Base-by-base conservation (phyloP, 1,284 basidiomycete species). In the Inonotus obliquus region DNA sequence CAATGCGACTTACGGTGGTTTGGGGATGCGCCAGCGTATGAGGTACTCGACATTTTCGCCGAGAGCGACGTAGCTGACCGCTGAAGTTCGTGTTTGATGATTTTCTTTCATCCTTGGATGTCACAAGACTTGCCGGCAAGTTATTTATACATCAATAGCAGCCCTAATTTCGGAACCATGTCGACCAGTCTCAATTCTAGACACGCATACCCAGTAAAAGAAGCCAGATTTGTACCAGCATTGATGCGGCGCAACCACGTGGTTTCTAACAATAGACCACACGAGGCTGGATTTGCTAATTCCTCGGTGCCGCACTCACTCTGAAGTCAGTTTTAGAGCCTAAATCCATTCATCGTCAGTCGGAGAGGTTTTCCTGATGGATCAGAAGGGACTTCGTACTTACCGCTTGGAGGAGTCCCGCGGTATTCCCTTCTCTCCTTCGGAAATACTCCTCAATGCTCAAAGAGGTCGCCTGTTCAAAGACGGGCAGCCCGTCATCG, bases 1-100 rank as follows among this genome's bases (percentile, higher is more conserved):
- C n/a, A 14, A 4, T n/a, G 32, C 14, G 19, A 19, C 2, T 39
- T 27, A 47, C 32, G 55, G 14, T n/a, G 23, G 38, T 44, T 29
- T 23, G 21, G 19, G 13, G 32, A 17, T 38, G n/a, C 47, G 45
- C 56, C 35, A 44, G 19, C 45, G 35, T 58, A 57, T n/a, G 25
- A 32, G 41, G 17, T 13, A 29, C 29, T 27, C 56, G 47, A 58
- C 45, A 45, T 58, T 38, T 58, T 51, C 47, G 25, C 56, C 56
- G 56, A 58, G 29, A 39, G 38, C 32, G 27, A 52, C 51, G 51
- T 52, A 27, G 25, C 27, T 5, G 32, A 37, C 25, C n/a, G 25
- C 32, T 52, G 10, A 13, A 52, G 17, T n/a, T 14, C 5, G 23
- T 9, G 21, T 35, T 35, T 35, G 25, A 9, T n/a, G 27, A 52